Evolutionary conservation across 257 asterid genomes (phyloP).

Genomic region (Coffea eugenioides): DNA sequence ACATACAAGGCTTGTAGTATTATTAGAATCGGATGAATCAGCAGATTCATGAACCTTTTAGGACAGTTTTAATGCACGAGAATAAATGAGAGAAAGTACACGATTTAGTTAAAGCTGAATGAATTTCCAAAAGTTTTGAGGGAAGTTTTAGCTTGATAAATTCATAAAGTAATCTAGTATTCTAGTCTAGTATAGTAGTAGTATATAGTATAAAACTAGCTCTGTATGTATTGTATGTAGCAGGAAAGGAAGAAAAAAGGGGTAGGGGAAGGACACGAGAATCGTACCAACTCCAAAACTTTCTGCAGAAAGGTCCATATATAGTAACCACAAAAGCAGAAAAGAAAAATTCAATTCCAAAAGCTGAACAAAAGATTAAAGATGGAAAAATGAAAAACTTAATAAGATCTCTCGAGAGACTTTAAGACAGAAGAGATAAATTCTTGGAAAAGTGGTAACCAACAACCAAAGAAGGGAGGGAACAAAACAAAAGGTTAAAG

Average conservation of each 20-base stretch:
- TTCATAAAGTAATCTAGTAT: not conserved
- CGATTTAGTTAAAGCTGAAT: not conserved
- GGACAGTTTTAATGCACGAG: slow-evolving; percentile 7
- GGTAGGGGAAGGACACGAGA: slow-evolving; percentile 1
- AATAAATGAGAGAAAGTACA: not conserved
- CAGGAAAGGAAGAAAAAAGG: too few relatives aligned
- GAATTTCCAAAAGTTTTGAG: not conserved
- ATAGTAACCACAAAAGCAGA: not conserved
- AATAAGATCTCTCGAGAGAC: too few relatives aligned
- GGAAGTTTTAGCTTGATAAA: not conserved
- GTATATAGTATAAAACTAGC: not conserved
- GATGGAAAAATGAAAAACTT: too few relatives aligned
- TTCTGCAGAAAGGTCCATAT: not conserved
- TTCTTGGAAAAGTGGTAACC: too few relatives aligned
- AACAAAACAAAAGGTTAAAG: too few relatives aligned
- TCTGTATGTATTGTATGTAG: too few relatives aligned
- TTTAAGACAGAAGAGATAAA: too few relatives aligned
- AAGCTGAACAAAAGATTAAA: too few relatives aligned
- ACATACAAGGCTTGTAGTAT: not conserved
- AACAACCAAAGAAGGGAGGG: too few relatives aligned
- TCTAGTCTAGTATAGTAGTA: too few relatives aligned
- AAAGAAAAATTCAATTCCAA: not conserved
- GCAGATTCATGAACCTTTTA: slow-evolving; percentile 16
- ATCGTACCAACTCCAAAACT: slow-evolving; percentile 16
- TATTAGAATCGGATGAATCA: not conserved